A percentile compares a stretch with the other conserved stretches of the same genome.
Evolutionary conservation across 73 alveolate species (phyloP).

Genomic region (Paramecium primaurelia): DNA sequence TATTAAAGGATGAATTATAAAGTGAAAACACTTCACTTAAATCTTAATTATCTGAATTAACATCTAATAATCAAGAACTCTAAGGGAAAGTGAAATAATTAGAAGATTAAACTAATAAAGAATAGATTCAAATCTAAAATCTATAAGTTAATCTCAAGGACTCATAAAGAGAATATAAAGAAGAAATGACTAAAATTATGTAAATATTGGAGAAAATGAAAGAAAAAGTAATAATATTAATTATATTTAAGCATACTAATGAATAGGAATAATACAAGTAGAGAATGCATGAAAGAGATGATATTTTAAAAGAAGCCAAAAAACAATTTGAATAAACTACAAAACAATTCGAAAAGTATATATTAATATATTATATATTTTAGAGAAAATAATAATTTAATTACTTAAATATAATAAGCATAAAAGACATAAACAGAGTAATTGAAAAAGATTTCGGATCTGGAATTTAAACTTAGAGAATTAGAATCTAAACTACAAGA

Average conservation of each 20-base stretch:
- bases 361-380: neutral
- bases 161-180: neutral
- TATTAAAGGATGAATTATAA: neutral
- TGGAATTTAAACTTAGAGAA: neutral
- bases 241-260: neutral
- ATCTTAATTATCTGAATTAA: neutral
- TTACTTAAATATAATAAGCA: neutral
- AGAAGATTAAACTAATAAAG: neutral
- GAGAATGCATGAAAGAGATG: neutral
- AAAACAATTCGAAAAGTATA: neutral
- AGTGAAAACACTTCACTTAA: neutral
- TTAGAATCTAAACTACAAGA: neutral
- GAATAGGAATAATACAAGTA: neutral
- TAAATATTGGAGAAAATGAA: neutral
- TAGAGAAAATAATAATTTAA: neutral
- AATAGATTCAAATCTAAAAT: neutral
- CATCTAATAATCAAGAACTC: neutral
- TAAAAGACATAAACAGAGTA: neutral
- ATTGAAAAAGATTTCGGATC: neutral
- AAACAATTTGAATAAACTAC: neutral
- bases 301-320: neutral
- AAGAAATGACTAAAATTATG: slow-evolving; percentile 36
- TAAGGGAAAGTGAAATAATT: neutral
- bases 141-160: neutral
- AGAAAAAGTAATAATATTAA: neutral